These are phyloP conservation scores for Phytophthora vignae DNA, from an alignment of 352 stramenopile genomes.

Conservation along the genomic window DNA sequence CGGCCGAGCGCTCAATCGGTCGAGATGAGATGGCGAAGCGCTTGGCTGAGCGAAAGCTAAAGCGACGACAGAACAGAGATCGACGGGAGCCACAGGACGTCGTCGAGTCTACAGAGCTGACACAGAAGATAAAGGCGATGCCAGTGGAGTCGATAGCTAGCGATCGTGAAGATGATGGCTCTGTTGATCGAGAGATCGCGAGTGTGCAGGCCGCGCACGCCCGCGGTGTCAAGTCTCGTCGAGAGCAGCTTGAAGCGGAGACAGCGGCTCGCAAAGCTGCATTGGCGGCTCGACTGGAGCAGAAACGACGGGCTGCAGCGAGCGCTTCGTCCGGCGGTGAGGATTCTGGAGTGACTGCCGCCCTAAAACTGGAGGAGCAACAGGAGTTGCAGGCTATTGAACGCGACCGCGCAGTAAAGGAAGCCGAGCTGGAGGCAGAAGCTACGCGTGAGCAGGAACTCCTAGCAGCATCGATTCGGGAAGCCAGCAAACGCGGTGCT, in stretches of 20 bases:
- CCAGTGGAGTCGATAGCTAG: not conserved
- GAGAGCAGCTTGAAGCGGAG: slow-evolving; percentile 44
- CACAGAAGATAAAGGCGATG: not conserved
- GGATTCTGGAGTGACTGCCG: no score
- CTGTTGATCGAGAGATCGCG: slow-evolving; percentile 36
- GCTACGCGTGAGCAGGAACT: slow-evolving; percentile 37
- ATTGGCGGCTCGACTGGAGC: slow-evolving; percentile 38
- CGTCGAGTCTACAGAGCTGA: not conserved
- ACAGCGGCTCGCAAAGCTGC: slow-evolving; percentile 38
- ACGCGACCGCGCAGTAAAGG: slow-evolving; percentile 24
- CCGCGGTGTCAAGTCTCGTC: slow-evolving; percentile 28
- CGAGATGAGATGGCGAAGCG: slow-evolving; percentile 30
- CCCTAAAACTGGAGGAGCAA: slow-evolving; percentile 40
- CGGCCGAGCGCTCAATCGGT: slow-evolving; percentile 3
- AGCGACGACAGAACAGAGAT: slow-evolving; percentile 14
- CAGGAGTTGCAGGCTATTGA: slow-evolving; percentile 46
- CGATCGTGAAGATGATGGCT: slow-evolving; percentile 26
- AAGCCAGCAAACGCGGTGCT: slow-evolving; percentile 26
- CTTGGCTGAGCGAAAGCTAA: slow-evolving; percentile 28
- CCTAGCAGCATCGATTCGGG: slow-evolving; percentile 25
- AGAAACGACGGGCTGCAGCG: slow-evolving; percentile 35
- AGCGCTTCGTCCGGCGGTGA: not conserved
- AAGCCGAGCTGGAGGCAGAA: slow-evolving; percentile 35
- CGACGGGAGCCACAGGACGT: slow-evolving; percentile 1
- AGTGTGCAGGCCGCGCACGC: slow-evolving; percentile 43